These are phyloP conservation scores for Pichia norvegensis DNA, from an alignment of 1,139 yeast species.

Conservation along the genomic window DNA sequence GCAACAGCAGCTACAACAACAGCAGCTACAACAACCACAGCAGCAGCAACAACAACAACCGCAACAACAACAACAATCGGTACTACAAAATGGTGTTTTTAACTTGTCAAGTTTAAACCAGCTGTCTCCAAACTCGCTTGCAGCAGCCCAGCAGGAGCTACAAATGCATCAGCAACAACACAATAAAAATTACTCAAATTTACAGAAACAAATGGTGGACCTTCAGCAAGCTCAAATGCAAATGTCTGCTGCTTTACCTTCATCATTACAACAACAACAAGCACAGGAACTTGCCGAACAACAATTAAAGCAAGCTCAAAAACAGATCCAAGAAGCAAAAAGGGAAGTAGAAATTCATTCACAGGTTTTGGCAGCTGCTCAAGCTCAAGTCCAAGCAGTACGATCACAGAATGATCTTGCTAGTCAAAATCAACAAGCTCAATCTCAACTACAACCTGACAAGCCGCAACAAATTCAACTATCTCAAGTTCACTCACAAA, in stretches of 20 bases:
- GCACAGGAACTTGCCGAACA: neutral
- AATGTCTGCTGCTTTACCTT: neutral
- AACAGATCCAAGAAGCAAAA: conserved; percentile 1
- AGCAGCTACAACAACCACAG: neutral
- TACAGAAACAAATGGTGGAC: conserved; percentile 8
- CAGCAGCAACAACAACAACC: neutral
- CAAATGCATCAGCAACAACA: conserved; percentile 16
- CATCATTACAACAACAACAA: neutral
- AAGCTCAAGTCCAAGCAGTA: neutral
- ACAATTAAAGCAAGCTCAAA: conserved; percentile 2
- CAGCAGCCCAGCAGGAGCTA: conserved; percentile 7
- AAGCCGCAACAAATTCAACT: neutral
- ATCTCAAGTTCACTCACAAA: neutral
- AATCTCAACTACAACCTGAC: neutral
- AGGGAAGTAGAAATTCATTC: neutral
- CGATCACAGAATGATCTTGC: neutral
- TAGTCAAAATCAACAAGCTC: neutral
- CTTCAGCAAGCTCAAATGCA: conserved; percentile 7
- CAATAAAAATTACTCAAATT: conserved; percentile 2
- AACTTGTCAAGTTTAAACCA: conserved; percentile 1
- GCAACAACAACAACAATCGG: conserved; percentile 1
- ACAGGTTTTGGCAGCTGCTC: neutral
- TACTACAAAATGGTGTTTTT: neutral
- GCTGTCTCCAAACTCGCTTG: conserved; percentile 8
- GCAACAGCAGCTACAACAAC: neutral